These are phyloP conservation scores for Boletus edulis DNA, from an alignment of 768 basidiomycete genomes.

Conservation along the genomic window DNA sequence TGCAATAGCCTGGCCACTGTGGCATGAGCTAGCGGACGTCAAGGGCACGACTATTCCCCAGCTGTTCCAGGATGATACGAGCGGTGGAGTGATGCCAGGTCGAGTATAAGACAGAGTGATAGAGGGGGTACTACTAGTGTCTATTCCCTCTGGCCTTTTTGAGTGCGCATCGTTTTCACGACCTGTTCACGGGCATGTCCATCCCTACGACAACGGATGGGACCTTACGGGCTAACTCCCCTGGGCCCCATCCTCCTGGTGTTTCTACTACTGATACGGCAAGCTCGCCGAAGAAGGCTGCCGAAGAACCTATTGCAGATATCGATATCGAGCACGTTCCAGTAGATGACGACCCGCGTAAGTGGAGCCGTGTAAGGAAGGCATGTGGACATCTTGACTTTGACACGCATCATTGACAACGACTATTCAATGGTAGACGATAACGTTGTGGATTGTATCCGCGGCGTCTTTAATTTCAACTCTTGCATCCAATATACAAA, in stretches of 20 bases:
- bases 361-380: constrained; percentile 57
- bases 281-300: not conserved
- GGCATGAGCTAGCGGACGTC: not conserved
- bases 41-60: not conserved
- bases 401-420: not conserved
- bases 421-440: constrained; percentile 13
- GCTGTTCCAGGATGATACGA: not conserved
- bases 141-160: not conserved
- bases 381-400: constrained; percentile 29
- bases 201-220: constrained; percentile 1
- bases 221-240: not conserved
- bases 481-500: constrained; percentile 31
- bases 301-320: constrained; percentile 18
- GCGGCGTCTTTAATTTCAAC: constrained; percentile 21
- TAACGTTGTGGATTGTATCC: constrained; percentile 28
- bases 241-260: not conserved
- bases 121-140: constrained; percentile 1
- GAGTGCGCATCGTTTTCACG: constrained; percentile 3
- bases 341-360: constrained; percentile 60
- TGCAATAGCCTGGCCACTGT: constrained; percentile 1
- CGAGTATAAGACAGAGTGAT: constrained; percentile 19
- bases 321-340: constrained; percentile 39
- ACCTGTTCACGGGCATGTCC: constrained; percentile 12
- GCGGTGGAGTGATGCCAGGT: not conserved
- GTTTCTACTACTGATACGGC: not conserved